Evolutionary conservation across 331 rosid genomes (phyloP).

Genomic region (Phaseolus coccineus): DNA sequence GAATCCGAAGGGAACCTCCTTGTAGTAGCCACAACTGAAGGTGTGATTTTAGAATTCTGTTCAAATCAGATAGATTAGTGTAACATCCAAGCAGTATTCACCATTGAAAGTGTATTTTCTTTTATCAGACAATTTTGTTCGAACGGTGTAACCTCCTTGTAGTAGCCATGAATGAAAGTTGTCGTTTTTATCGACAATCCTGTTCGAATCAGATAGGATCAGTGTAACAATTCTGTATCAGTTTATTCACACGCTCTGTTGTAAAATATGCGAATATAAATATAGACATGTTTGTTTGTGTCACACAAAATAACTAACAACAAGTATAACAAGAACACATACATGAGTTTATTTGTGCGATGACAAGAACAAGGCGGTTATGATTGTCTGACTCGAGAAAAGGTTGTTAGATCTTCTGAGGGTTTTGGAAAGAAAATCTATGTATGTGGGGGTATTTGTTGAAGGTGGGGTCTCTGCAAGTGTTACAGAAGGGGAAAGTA

Average conservation of each 20-base stretch:
- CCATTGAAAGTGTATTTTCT: too few relatives aligned
- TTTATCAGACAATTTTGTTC: too few relatives aligned
- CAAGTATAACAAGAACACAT: background rate
- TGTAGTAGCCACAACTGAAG: slow-evolving; percentile 94
- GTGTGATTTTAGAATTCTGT: background rate
- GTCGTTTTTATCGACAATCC: too few relatives aligned
- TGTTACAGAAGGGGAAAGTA: slow-evolving; percentile 43
- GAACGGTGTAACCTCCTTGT: too few relatives aligned
- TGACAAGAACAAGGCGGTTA: background rate
- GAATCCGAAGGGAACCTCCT: slow-evolving; percentile 92
- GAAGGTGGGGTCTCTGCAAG: slow-evolving; percentile 62
- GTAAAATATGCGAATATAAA: background rate
- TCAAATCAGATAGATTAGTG: background rate
- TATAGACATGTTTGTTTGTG: background rate
- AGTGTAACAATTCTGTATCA: too few relatives aligned
- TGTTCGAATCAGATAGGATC: too few relatives aligned
- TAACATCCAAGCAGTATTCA: background rate
- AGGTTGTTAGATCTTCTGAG: slow-evolving; percentile 24
- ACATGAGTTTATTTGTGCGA: background rate
- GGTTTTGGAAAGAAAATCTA: slow-evolving; percentile 2
- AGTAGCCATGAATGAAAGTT: background rate
- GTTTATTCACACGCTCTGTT: too few relatives aligned
- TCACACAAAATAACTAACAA: background rate
- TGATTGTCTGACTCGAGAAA: background rate
- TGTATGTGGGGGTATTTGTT: slow-evolving; percentile 23